These are phyloP conservation scores for Leishmania mexicana DNA, from an alignment of 208 protist species.

Conservation along the genomic window DNA sequence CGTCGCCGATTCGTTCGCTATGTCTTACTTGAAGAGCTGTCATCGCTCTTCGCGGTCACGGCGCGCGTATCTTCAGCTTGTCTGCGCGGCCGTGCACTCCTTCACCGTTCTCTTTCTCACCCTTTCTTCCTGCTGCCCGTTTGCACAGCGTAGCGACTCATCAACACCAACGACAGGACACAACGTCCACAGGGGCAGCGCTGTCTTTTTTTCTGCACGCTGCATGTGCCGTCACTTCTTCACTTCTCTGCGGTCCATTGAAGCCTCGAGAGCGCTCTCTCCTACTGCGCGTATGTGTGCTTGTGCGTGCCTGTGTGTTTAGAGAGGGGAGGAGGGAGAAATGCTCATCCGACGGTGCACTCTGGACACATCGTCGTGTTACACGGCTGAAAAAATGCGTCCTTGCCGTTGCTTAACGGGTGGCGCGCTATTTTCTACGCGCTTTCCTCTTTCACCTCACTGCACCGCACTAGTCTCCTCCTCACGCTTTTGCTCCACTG, in stretches of 20 bases:
- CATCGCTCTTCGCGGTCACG: background rate
- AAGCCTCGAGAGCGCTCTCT: background rate
- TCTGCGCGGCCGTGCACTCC: background rate
- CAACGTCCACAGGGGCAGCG: background rate
- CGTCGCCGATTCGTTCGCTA: background rate
- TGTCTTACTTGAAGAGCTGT: background rate
- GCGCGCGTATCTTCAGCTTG: no score
- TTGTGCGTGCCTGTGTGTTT: background rate
- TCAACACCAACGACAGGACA: background rate
- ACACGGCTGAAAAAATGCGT: background rate
- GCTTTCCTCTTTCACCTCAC: background rate
- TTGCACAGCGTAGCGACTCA: background rate
- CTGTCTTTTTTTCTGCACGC: background rate
- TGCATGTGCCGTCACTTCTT: background rate
- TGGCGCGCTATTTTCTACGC: background rate
- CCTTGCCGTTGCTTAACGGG: background rate
- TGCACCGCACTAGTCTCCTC: background rate
- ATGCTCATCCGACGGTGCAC: background rate
- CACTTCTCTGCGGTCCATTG: background rate
- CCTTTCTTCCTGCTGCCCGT: background rate
- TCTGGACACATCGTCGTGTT: background rate
- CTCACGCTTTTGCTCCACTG: background rate
- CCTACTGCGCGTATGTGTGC: background rate
- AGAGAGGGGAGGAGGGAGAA: background rate
- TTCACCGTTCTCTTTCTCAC: background rate